Base-by-base conservation (phyloP, 2,329 filamentous ascomycete species). In the Cladosporium phlei region DNA sequence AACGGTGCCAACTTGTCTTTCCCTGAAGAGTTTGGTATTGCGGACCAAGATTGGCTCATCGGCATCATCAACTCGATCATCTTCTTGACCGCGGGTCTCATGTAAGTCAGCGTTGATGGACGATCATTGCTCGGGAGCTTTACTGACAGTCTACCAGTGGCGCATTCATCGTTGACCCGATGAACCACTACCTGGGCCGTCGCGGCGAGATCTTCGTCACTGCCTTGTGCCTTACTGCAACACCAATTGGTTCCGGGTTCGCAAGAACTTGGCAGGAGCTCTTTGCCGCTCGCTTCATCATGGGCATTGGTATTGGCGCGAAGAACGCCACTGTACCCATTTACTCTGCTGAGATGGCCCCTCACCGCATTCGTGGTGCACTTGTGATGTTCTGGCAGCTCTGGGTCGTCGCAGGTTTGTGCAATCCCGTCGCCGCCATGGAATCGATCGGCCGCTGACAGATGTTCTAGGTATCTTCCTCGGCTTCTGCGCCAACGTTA, bases 361-460 rank as follows among this genome's bases (percentile, higher is more conserved):
- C 65, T 3, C 62, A 71, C 2, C 69, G 70, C 3, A 77, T 85
- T 44, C 64, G 72, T 8, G 81, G 82, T 5, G 69, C 83, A 6
- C 72, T 93, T 14, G 85, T 90, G 52, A 91, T 91, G 86, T 82
- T 82, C 52, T 91, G 86, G 86, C 83, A 90, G 66, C 73, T 85
- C 64, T 85, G 80, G 78, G 57, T 60, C 38, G 61, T 61, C 3
- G 49, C 53, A 35, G 59, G 54, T 43, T n/a, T 27, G 14, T 17
- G 12, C 7, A 21, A n/a, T 28, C n/a, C 14, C 32, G 14, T 6
- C 11, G 24, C 11, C 24, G 11, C 6, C 24, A 11, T 25, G 6
- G 24, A n/a, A n/a, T n/a, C 24, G 6, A 11, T 25, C 24, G 24
- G 24, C 6, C 10, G 5, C 19, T 40, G 10, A 29, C 11, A 35